Evolutionary conservation across 1,284 basidiomycete species (phyloP).

Genomic region (Leccinum proliferum): DNA sequence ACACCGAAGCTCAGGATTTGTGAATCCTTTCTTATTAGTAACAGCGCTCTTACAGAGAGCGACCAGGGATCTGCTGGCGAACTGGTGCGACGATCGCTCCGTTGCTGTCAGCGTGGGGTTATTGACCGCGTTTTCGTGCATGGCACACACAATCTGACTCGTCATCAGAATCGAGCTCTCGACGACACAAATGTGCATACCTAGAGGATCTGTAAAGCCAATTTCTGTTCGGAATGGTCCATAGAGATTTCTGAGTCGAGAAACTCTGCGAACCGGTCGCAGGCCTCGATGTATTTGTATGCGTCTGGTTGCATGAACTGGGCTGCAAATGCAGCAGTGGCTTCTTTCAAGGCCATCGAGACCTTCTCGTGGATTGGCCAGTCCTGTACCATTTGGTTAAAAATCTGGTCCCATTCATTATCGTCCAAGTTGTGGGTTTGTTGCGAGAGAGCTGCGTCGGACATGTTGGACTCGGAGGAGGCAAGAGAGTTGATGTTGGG

Average conservation of each 20-base stretch:
- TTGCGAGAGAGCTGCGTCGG: background rate
- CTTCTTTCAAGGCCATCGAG: slow-evolving; percentile 3
- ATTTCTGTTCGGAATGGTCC: slow-evolving; percentile 10
- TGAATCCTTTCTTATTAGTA: background rate
- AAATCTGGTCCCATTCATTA: slow-evolving; percentile 4
- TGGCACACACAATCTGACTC: slow-evolving; percentile 17
- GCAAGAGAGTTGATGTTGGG: background rate
- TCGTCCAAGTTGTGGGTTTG: background rate
- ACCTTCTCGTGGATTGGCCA: slow-evolving; percentile 1
- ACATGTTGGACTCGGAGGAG: slow-evolving; percentile 7
- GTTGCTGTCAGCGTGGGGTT: slow-evolving; percentile 7
- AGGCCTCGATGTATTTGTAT: slow-evolving; percentile 7
- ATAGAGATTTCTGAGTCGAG: slow-evolving; percentile 6
- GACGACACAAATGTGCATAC: slow-evolving; percentile 5
- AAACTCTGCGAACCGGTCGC: slow-evolving; percentile 13
- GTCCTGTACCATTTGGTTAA: background rate
- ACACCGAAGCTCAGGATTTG: slow-evolving; percentile 7
- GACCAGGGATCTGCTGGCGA: slow-evolving; percentile 10
- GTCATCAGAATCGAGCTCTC: slow-evolving; percentile 1
- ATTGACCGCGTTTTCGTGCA: slow-evolving; percentile 23
- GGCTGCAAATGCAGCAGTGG: slow-evolving; percentile 13
- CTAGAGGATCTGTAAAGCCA: slow-evolving; percentile 19
- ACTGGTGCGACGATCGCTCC: slow-evolving; percentile 9
- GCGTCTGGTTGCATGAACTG: slow-evolving; percentile 14
- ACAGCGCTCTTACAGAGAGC: slow-evolving; percentile 11